A percentile compares a stretch with the other conserved stretches of the same genome.
Conservation (phyloP, 140 eudicot species). For the Bidens hawaiensis region DNA sequence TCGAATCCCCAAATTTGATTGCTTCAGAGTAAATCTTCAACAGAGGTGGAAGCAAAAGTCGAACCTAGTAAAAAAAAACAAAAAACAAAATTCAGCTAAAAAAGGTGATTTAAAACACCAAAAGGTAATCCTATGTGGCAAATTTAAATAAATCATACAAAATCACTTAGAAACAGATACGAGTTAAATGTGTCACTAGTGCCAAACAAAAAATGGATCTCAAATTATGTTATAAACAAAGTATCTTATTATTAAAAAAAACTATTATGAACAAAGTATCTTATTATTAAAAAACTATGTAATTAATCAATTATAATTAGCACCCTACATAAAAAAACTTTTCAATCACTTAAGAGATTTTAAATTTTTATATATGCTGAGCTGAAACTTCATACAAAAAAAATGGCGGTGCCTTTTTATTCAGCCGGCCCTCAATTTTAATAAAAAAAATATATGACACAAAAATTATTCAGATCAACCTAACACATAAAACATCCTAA, state of each 20-base stretch:
- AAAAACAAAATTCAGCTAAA: neutral
- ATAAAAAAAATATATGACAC: neutral
- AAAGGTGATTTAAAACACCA: neutral
- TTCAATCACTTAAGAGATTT: too few species aligned
- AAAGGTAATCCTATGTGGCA: neutral
- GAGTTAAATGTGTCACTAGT: neutral
- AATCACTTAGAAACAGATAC: neutral
- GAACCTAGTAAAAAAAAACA: constrained; percentile 48
- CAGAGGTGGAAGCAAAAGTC: constrained; percentile 67
- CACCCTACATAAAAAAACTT: too few species aligned
- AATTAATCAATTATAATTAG: too few species aligned
- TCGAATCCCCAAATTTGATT: constrained; percentile 56
- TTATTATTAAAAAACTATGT: too few species aligned
- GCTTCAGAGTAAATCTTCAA: constrained; percentile 60
- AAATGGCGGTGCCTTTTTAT: neutral
- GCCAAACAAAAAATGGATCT: too few species aligned
- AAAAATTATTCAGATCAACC: neutral
- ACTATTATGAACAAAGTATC: too few species aligned
- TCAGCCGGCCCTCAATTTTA: neutral
- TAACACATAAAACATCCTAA: neutral
- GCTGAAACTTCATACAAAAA: too few species aligned
- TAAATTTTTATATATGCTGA: too few species aligned
- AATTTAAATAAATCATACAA: neutral
- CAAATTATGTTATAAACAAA: too few species aligned
- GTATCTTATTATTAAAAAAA: too few species aligned